Base-by-base conservation (phyloP, 2,329 filamentous ascomycete genomes). In the Catunica adiposa region DNA sequence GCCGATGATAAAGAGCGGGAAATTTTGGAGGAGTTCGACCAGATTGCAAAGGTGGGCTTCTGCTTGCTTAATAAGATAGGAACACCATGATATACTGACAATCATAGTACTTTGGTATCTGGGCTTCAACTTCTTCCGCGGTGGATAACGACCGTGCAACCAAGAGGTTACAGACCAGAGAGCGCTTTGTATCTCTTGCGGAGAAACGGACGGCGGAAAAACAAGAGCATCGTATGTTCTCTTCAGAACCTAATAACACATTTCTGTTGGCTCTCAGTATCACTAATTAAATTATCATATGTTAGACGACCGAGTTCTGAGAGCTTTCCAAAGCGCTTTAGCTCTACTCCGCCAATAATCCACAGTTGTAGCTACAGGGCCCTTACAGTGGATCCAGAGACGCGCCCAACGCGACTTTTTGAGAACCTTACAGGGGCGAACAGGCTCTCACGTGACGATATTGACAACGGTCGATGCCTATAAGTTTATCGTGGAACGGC, bases 121-220 rank as follows among this genome's bases (percentile, higher is more conserved):
- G 89, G 89, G 84, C 86, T 23, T 74, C 82, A 20, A 79, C 84
- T 11, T 83, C 84, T 1, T 76, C 81, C 31, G 70, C 73, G 9
- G 81, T 86, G 59, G 89, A 95, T 66, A 81, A 85, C 56, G 82
- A 83, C 58, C 78, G 89, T 56, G 84, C 86, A 23, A 74, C 80
- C 60, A 90, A 90, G 67, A 80, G 89, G 56, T 74, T 95, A 48
- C 84, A 83, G 64, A 96, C 89, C 1, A 81, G 89, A 59, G 80
- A 84, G 65, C 74, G 80, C 59, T 85, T 83, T 65, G 86, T 94
- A 29, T 79, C 83, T 59, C 73, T 87, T 46, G 79, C 83, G 0
- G 89, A 95, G 65, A 72, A 79, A 40, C 77, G 74, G 25, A 73
- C 94, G 56, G 79, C 81, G 55, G 76, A 83, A 61, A 92, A 84